Percentiles rank a stretch among this genome's conserved stretches.
Evolutionary conservation across 805 yeast genomes (phyloP).

Genomic region (Saccharomycopsis babjevae): DNA sequence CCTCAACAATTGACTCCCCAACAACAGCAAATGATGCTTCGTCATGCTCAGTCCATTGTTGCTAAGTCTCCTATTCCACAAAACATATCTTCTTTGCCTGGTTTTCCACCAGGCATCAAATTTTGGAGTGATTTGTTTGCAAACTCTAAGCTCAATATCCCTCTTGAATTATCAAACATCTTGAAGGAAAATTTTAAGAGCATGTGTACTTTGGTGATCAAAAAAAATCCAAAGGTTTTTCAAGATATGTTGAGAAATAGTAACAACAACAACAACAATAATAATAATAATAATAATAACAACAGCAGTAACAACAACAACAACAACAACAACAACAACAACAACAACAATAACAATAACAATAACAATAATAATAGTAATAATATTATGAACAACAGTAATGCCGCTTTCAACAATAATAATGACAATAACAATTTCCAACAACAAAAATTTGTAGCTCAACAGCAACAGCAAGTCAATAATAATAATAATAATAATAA

Average conservation of each 20-base stretch:
- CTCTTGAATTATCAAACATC: slow-evolving; percentile 27
- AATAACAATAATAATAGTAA: slow-evolving; percentile 1
- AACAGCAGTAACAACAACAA: slow-evolving; percentile 1
- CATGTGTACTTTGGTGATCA: slow-evolving; percentile 6
- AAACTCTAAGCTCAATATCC: slow-evolving; percentile 39
- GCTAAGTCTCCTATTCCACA: slow-evolving; percentile 36
- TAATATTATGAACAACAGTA: slow-evolving; percentile 2
- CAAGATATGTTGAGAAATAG: slow-evolving; percentile 4
- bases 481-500: slow-evolving; percentile 4
- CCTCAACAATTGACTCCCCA: slow-evolving; percentile 7
- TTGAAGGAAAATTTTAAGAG: slow-evolving; percentile 8
- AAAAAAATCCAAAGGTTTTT: slow-evolving; percentile 6
- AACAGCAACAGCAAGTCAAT: neutral
- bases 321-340: slow-evolving; percentile 1
- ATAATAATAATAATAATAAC: neutral
- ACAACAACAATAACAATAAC: neutral
- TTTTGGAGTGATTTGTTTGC: slow-evolving; percentile 60
- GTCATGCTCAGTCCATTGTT: slow-evolving; percentile 16
- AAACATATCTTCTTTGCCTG: slow-evolving; percentile 46
- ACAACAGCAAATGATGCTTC: slow-evolving; percentile 9
- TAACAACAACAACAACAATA: neutral
- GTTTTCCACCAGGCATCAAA: slow-evolving; percentile 49
- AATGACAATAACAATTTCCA: neutral
- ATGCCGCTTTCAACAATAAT: neutral
- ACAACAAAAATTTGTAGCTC: slow-evolving; percentile 5